Evolutionary conservation across 2,329 filamentous ascomycete species (phyloP), one percentile per base, ranked within the genome.

Genomic region (Trichophyton verrucosum): DNA sequence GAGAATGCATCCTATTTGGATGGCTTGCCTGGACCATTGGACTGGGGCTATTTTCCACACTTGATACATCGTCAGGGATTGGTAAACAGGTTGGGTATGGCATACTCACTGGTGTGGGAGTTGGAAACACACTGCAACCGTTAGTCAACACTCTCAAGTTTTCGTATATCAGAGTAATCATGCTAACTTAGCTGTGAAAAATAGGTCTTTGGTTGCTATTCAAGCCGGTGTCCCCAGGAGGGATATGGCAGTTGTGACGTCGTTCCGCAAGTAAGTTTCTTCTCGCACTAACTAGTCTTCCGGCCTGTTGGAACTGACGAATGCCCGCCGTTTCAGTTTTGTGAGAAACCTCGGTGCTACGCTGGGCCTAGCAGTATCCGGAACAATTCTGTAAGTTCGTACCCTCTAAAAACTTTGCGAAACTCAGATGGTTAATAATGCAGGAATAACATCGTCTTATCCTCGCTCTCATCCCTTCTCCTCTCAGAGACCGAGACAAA

Each of bases 31-130:
- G 80, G 80, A 77, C 79, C 2, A 67, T 80, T 20, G 80, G 79
- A 0, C 74, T 81, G 3, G 80, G 80, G 1, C 70, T 82, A 0
- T 78, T 81, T 71, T 81, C 79, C 0, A 82, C 80, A 0, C 70
- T 82, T 0, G 74, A 81, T 61, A 71, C 78, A 60, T 69, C 68
- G 0, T 77, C 80, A 0, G 75, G 77, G 0, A 62, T 82, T 0
- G 80, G 73, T 1, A 82, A 81, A 62, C 80, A 82, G 62, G 77
- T 83, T 49, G 80, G 81, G 1, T 83, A 81, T 63, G 76, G 75
- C 0, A 67, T 82, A 7, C 68, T 83, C 20, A 81, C 80, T 20
- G 77, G 79, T 42, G 71, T 79, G 0, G 80, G 80, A 1, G 77
- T 81, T 15, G 79, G 79, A 1, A 80, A 81, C 57, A 81, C 79